Conservation (phyloP, 140 eudicot genomes). For the Anethum foeniculum region DNA sequence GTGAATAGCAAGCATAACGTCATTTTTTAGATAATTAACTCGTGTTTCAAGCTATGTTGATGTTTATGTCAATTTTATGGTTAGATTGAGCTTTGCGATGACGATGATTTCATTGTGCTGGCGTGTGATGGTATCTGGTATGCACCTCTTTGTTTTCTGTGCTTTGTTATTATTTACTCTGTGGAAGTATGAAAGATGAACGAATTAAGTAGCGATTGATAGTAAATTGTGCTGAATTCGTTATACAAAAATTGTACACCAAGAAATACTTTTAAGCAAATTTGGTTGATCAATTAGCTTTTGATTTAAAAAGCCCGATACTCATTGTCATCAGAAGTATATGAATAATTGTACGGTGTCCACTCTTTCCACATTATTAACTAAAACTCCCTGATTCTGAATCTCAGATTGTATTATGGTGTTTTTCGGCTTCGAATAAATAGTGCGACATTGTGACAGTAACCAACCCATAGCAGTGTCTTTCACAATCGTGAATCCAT, state of each 20-base stretch:
- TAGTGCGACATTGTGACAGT: not conserved
- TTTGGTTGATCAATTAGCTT: not conserved
- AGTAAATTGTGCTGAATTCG: not conserved
- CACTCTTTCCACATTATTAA: not conserved
- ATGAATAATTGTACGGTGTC: not conserved
- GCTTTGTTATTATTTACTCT: not conserved
- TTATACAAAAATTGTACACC: not conserved
- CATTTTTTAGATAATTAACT: not conserved
- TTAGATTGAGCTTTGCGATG: conserved; percentile 91
- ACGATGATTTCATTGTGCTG: conserved; percentile 85
- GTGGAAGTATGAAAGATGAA: not conserved
- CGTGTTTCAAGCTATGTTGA: not conserved
- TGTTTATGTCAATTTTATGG: not conserved
- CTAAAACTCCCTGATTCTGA: not conserved
- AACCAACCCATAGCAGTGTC: not conserved
- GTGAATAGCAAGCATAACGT: not conserved
- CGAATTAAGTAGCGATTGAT: not conserved
- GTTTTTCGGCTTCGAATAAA: not conserved
- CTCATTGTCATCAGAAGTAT: not conserved
- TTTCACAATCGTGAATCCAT: not conserved
- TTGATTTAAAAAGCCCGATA: not conserved
- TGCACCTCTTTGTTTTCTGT: conserved; percentile 12
- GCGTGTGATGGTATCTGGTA: conserved; percentile 99
- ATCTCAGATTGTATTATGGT: not conserved
- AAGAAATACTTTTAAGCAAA: not conserved